Evolutionary conservation across 495 filamentous ascomycete genomes (phyloP), one percentile per base, ranked within the genome.

Genomic region (Hypoxylon fragiforme): DNA sequence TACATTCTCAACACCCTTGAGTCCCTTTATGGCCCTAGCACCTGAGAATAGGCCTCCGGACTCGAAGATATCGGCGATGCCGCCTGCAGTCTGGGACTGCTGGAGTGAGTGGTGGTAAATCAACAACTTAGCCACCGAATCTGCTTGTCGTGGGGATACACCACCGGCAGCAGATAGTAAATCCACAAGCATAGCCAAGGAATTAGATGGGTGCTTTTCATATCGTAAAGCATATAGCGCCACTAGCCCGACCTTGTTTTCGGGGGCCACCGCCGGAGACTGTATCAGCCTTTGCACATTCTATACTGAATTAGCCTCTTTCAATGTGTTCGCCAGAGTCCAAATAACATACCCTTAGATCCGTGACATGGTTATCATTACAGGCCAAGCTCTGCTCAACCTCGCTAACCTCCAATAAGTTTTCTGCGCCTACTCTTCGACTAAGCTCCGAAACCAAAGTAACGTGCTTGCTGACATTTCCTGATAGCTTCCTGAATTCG

Each of bases 391-490:
- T 95, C 66, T 98, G 94, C 74, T 98, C 94, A 37, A 97, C 75
- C 77, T 98, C 94, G 71, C 91, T 96, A 46, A 95, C 88, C 70
- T 97, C 92, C 7, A 98, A 77, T 6, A 98, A 74, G 55, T 81
- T 87, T 31, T 98, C 89, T 46, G 85, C 84, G 2, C 84, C 89
- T 14, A 97, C 91, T 32, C 87, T 82, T 30, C 92, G 77, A 69
- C 90, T 95, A 18, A 98, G 82, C 68, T 98, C 94, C 1, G 90
- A 88, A 20, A 98, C 94, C 36, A 98, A 74, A 3, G 94, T 96
- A 47, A 98, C 95, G 71, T 98, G 94, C 62, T 98, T 98, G 78
- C 89, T 96, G 39, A 98, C 94, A 63, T 97, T 98, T 11, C 94
- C 92, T 5, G 95, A 95, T 1, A 98, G 85, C 62, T 95, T 92